Evolutionary conservation across 257 asterid species (phyloP), one percentile per base, ranked within the genome.

Genomic region (Schizonepeta tenuifolia): DNA sequence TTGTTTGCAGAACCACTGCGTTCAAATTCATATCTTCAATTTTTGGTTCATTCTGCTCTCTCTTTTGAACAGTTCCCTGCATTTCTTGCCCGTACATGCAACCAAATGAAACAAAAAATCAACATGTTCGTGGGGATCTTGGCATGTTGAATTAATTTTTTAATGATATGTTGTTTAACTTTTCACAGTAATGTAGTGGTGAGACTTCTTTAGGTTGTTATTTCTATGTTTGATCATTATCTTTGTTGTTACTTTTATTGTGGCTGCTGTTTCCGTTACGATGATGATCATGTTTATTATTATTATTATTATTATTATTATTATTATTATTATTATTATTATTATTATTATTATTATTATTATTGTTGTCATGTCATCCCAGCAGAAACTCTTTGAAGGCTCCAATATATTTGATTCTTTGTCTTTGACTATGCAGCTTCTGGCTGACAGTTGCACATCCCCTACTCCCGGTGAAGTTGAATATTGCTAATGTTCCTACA

Each of bases 381-480:
- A 36, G 67, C 54, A 46, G 59, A 13, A 68, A 38, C n/a, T 20
- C 20, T 65, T 77, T 46, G 21, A 49, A 56, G 67, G 69, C 51
- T 63, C 59, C 49, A 61, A 63, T 54, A 7, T 28, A 20, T 67
- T 68, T 60, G 69, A 53, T 44, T 67, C 44, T 65, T 56, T 75
- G 33, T 69, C 43, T 65, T 67, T 20, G 13, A 66, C 65, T 75
- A 12, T 83, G 89, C 95, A 95, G 99, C 73, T 95, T 95, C 76
- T 92, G 96, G 98, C 58, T 71, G 82, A 81, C 92, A 22, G 78
- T 86, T 69, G 73, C 87, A 65, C 88, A 89, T 73, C 98, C 99
- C 74, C 70, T 90, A 13, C 43, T 74, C 71, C 91, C 98, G 18
- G 88, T 85, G 75, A 92, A 92, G 89, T 82, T 89, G 88, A 80